phyloP scores from a whole-genome alignment of 2,329 filamentous ascomycete genomes.

The Aspergillus candidus region DNA sequence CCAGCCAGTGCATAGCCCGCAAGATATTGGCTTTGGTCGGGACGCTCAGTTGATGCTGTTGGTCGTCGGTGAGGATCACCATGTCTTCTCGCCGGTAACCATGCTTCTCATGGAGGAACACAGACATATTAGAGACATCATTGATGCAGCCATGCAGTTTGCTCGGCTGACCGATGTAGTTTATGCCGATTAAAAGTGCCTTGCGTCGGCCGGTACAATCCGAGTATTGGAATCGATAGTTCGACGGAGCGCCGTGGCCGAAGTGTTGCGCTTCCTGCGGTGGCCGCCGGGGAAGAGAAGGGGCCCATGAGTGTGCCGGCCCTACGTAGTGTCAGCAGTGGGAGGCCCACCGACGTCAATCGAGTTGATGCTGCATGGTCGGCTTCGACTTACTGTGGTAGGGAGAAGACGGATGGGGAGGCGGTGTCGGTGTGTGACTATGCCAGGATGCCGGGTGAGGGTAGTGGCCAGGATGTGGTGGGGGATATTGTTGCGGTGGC shows the following conservation, averaged over 20 bases:
- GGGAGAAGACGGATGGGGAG: constrained; percentile 10
- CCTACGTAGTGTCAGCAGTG: constrained; percentile 22
- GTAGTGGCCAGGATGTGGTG: constrained; percentile 4
- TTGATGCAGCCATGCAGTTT: constrained; percentile 92
- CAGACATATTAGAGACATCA: constrained; percentile 93
- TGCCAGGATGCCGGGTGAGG: neutral
- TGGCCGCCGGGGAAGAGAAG: constrained; percentile 59
- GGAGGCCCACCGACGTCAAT: too few relatives aligned
- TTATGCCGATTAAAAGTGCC: constrained; percentile 87
- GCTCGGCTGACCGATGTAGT: constrained; percentile 87
- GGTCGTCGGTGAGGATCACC: constrained; percentile 93
- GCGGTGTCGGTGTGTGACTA: constrained; percentile 13
- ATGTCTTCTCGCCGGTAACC: constrained; percentile 93
- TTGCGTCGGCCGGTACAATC: constrained; percentile 82
- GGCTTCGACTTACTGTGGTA: constrained; percentile 12
- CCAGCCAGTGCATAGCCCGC: constrained; percentile 96
- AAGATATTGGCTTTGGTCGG: constrained; percentile 93
- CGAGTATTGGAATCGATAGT: constrained; percentile 88
- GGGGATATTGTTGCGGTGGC: constrained; percentile 1
- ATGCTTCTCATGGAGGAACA: constrained; percentile 76
- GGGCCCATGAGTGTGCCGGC: constrained; percentile 49
- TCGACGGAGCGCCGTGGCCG: constrained; percentile 70
- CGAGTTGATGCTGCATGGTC: too few relatives aligned
- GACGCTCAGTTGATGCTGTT: constrained; percentile 94
- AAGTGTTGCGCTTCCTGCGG: constrained; percentile 64